Percentiles rank a stretch among this genome's conserved stretches.
phyloP scores from a whole-genome alignment of 169 alveolate species.

The Cryptosporidium tyzzeri region DNA sequence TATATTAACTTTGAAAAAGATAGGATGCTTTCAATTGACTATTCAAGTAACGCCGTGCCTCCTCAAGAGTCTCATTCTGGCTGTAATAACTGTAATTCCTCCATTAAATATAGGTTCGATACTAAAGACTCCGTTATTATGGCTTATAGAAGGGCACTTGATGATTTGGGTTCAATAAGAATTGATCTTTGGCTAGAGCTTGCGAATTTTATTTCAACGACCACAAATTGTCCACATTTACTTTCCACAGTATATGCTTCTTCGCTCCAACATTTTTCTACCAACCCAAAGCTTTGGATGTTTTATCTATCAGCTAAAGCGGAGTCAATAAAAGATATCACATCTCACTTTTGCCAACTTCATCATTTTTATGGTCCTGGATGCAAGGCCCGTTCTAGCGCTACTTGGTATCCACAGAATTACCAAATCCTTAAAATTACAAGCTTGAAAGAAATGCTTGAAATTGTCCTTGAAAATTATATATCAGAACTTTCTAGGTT shows the following conservation, averaged over 20 bases:
- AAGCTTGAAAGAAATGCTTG: background rate
- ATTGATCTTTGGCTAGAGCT: slow-evolving; percentile 69
- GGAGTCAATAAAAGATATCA: slow-evolving; percentile 28
- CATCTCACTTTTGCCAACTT: slow-evolving; percentile 12
- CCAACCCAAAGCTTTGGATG: slow-evolving; percentile 57
- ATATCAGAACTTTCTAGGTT: slow-evolving; percentile 1
- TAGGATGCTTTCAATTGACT: slow-evolving; percentile 67
- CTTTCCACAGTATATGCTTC: slow-evolving; percentile 33
- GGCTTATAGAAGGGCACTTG: slow-evolving; percentile 74
- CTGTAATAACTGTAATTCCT: background rate
- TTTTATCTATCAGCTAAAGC: slow-evolving; percentile 29
- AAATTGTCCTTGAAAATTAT: slow-evolving; percentile 1
- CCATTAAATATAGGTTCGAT: slow-evolving; percentile 16
- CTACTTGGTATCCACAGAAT: slow-evolving; percentile 59
- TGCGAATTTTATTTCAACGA: slow-evolving; percentile 67
- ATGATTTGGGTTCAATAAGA: slow-evolving; percentile 71
- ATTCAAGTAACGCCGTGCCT: slow-evolving; percentile 38
- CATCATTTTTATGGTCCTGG: slow-evolving; percentile 24
- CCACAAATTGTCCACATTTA: slow-evolving; percentile 64
- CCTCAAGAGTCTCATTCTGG: background rate
- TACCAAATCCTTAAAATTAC: background rate
- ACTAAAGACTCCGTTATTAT: slow-evolving; percentile 63
- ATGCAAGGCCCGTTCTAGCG: slow-evolving; percentile 33
- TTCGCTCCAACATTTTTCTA: slow-evolving; percentile 50
- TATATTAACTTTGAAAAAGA: slow-evolving; percentile 71